Evolutionary conservation across 2,329 filamentous ascomycete genomes (phyloP), one percentile per base, ranked within the genome.

Genomic region (Apiospora marii): DNA sequence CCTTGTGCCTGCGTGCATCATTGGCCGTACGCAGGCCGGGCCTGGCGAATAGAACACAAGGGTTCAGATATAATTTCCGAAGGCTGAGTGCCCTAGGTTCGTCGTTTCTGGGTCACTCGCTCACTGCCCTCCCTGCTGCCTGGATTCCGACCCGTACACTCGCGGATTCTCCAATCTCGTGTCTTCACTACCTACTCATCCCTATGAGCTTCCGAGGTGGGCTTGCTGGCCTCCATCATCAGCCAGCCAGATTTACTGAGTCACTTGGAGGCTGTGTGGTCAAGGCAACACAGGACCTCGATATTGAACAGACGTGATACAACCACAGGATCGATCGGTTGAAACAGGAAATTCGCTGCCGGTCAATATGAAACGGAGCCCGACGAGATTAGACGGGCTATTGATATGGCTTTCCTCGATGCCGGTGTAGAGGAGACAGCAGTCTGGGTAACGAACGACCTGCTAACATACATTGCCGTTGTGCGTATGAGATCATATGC

Each of bases 21-120:
- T 37, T 64, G 58, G 58, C 37, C 37, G 37, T 41, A 41, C 37
- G 27, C 30, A 8, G 8, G 30, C n/a, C n/a, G 19, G 49, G 49
- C 49, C n/a, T 24, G 49, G n/a, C 58, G 58, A 64, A 64, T 41
- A 41, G 10, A 64, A 41, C 34, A 34, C 58, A 37, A 64, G 58
- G 58, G 58, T 64, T 58, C 34, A 41, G 58, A 41, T 64, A 64
- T 64, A 41, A 64, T 64, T 64, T 64, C 58, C 58, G 58, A 64
- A 41, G 58, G 58, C 19, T 64, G 58, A 64, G 34, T 64, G 2
- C 58, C 58, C 34, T 22, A 64, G 34, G 34, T 41, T 41, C 5
- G 22, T 13, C 2, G 30, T 4, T 37, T 41, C 41, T 37, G 16
- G 19, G 34, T n/a, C 37, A 41, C 37, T 41, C 7, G 37, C 37